Evolutionary conservation across 805 yeast genomes (phyloP).

Genomic region (Lipomyces anomalus): DNA sequence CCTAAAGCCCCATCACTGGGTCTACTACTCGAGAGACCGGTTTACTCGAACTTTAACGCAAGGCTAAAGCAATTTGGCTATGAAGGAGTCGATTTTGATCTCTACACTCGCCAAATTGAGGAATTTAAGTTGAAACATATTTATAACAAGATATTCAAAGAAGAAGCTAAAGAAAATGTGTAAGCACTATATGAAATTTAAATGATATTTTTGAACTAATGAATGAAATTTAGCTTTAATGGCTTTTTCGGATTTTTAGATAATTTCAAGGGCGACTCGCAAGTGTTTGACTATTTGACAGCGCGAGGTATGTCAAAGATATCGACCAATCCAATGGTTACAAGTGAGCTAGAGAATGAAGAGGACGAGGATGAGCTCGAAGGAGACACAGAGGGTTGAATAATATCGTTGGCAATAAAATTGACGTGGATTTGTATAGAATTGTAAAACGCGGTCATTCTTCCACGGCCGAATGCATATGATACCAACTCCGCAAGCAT

Average conservation of each 20-base stretch:
- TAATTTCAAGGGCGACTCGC: slow-evolving; percentile 48
- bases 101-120: slow-evolving; percentile 65
- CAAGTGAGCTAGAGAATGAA: slow-evolving; percentile 33
- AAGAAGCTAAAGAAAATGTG: slow-evolving; percentile 80
- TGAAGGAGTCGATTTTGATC: slow-evolving; percentile 62
- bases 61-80: slow-evolving; percentile 70
- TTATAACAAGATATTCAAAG: slow-evolving; percentile 86
- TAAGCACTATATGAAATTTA: slow-evolving; percentile 38
- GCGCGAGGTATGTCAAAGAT: slow-evolving; percentile 31
- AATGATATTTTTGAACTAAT: neutral
- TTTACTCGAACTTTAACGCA: slow-evolving; percentile 75
- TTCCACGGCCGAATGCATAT: no score
- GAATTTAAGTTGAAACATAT: slow-evolving; percentile 81
- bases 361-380: slow-evolving; percentile 35
- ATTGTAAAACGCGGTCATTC: no score
- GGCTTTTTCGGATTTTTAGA: slow-evolving; percentile 91
- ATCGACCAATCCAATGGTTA: slow-evolving; percentile 11
- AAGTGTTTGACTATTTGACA: slow-evolving; percentile 51
- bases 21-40: slow-evolving; percentile 81
- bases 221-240: no score
- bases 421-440: no score
- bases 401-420: no score
- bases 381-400: slow-evolving; percentile 31
- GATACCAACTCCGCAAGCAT: no score
- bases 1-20: slow-evolving; percentile 99